Conservation (phyloP, 2,329 filamentous ascomycete genomes). For the Fonsecaea pugnacius region DNA sequence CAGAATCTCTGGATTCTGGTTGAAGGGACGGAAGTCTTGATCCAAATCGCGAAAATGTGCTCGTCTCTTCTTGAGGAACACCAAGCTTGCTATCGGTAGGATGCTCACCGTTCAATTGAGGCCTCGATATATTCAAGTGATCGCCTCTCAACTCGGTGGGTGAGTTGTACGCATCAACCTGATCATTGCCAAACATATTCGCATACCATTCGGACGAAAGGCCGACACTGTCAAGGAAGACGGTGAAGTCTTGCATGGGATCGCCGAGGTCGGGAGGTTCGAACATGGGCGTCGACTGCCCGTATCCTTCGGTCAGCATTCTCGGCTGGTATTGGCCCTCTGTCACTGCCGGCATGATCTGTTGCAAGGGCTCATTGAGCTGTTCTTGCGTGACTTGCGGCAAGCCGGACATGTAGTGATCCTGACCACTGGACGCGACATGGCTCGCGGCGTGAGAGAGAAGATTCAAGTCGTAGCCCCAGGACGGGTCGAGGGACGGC, state of each 20-base stretch:
- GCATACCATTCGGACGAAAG: slow-evolving; percentile 56
- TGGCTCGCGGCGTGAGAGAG: slow-evolving; percentile 56
- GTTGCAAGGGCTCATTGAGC: slow-evolving; percentile 34
- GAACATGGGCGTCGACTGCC: slow-evolving; percentile 43
- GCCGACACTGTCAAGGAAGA: slow-evolving; percentile 55
- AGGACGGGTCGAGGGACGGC: slow-evolving; percentile 54
- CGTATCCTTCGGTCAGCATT: slow-evolving; percentile 36
- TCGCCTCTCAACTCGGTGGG: slow-evolving; percentile 42
- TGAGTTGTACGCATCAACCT: slow-evolving; percentile 46
- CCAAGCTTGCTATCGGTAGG: slow-evolving; percentile 46
- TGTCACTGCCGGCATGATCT: slow-evolving; percentile 33
- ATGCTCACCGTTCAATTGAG: slow-evolving; percentile 47
- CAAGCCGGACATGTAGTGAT: slow-evolving; percentile 35
- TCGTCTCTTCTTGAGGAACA: slow-evolving; percentile 44
- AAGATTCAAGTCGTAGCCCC: slow-evolving; percentile 56
- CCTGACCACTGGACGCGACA: slow-evolving; percentile 53
- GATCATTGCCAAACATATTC: slow-evolving; percentile 46
- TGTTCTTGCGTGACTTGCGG: slow-evolving; percentile 36
- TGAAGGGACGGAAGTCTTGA: slow-evolving; percentile 54
- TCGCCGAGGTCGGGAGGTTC: slow-evolving; percentile 54
- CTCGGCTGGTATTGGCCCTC: slow-evolving; percentile 37
- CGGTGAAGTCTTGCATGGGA: slow-evolving; percentile 55
- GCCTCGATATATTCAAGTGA: slow-evolving; percentile 42
- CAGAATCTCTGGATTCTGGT: slow-evolving; percentile 51
- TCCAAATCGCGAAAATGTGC: slow-evolving; percentile 55